phyloP scores from a whole-genome alignment of 495 filamentous ascomycete genomes.

The Cetradonia linearis region DNA sequence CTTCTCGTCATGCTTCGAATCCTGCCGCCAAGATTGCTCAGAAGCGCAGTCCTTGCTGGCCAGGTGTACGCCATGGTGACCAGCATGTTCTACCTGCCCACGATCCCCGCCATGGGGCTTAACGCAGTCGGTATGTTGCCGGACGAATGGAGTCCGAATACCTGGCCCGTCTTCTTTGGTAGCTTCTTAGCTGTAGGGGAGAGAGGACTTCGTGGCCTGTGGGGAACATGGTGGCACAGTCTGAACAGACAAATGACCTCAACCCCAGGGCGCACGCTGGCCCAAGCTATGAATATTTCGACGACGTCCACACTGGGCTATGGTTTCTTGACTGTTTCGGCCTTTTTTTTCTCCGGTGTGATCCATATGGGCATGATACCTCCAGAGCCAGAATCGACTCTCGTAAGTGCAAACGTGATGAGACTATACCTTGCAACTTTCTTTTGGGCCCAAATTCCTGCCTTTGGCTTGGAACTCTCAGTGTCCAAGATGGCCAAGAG shows the following conservation, averaged over 20 bases:
- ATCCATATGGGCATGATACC: constrained; percentile 26
- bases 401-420: constrained; percentile 15
- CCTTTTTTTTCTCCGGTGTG: constrained; percentile 20
- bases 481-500: constrained; percentile 7
- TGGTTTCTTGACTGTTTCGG: constrained; percentile 6
- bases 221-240: constrained; percentile 26
- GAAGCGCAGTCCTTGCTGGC: constrained; percentile 15
- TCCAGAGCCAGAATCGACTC: constrained; percentile 8
- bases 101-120: constrained; percentile 7
- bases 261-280: constrained; percentile 15
- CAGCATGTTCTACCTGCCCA: constrained; percentile 15
- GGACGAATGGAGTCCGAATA: constrained; percentile 23
- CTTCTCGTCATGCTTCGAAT: constrained; percentile 1
- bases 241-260: constrained; percentile 17
- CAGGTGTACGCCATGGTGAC: constrained; percentile 19
- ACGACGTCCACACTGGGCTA: constrained; percentile 6
- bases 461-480: constrained; percentile 17
- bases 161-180: constrained; percentile 23
- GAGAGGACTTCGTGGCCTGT: constrained; percentile 21
- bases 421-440: constrained; percentile 20
- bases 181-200: constrained; percentile 17
- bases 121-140: constrained; percentile 18
- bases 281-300: constrained; percentile 5
- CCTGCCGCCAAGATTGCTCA: constrained; percentile 21
- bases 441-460: constrained; percentile 24